A percentile compares a stretch with the other conserved stretches of the same genome.
Evolutionary conservation across 805 yeast species (phyloP).

Genomic region (Tetrapisispora iriomotensis): DNA sequence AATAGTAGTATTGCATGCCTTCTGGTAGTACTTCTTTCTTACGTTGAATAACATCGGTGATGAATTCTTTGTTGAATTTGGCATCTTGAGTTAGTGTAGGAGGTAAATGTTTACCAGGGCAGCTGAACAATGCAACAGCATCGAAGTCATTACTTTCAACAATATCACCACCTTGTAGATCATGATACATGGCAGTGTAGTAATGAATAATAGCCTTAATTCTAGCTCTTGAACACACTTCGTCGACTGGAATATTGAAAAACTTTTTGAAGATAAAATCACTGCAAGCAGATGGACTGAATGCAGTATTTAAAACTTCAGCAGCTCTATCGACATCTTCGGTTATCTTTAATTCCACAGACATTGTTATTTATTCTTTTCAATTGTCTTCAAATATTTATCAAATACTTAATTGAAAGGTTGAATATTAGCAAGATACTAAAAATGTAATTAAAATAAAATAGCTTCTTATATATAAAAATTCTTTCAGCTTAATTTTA

Average conservation of each 20-base stretch:
- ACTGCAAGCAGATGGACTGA: conserved; percentile 18
- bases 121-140: conserved; percentile 27
- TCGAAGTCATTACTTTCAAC: conserved; percentile 26
- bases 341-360: conserved; percentile 12
- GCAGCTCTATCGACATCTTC: conserved; percentile 20
- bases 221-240: conserved; percentile 17
- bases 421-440: no score
- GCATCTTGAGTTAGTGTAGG: conserved; percentile 22
- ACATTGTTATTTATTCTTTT: background rate
- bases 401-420: background rate
- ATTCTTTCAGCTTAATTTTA: no score
- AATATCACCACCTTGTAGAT: conserved; percentile 25
- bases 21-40: conserved; percentile 20
- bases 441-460: no score
- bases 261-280: conserved; percentile 26
- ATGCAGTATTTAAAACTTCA: conserved; percentile 21
- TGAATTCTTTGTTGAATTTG: conserved; percentile 23
- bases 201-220: conserved; percentile 19
- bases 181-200: conserved; percentile 19
- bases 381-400: background rate
- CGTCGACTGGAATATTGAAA: conserved; percentile 17
- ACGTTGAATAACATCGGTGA: conserved; percentile 15
- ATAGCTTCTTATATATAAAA: no score
- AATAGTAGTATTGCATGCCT: conserved; percentile 23
- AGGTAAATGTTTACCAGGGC: conserved; percentile 20